Conservation (phyloP, 2,329 filamentous ascomycete species). For the Penicillium sp. region DNA sequence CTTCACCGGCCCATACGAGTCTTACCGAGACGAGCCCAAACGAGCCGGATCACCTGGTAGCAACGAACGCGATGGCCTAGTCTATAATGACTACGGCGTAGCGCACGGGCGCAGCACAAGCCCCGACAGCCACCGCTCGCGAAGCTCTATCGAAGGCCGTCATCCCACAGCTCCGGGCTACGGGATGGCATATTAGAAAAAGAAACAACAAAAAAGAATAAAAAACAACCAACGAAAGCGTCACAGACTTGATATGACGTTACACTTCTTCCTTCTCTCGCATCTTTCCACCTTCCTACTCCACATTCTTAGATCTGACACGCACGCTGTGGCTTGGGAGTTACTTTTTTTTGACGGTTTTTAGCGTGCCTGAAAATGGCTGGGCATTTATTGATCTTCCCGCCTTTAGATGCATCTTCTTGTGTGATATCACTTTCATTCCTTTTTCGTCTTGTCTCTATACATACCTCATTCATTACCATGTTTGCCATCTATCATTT, state of each 20-base stretch:
- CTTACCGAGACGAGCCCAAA: constrained; percentile 36
- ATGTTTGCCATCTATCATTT: constrained; percentile 5
- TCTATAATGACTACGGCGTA: constrained; percentile 28
- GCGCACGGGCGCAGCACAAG: constrained; percentile 29
- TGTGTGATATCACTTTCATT: constrained; percentile 11
- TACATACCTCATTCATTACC: constrained; percentile 10
- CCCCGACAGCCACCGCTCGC: constrained; percentile 21
- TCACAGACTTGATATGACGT: constrained; percentile 3
- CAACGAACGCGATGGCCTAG: constrained; percentile 34
- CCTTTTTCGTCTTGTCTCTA: constrained; percentile 7
- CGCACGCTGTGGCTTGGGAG: background rate
- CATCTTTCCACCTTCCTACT: background rate
- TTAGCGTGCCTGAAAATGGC: constrained; percentile 12
- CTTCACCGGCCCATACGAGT: constrained; percentile 39
- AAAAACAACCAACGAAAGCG: constrained; percentile 1
- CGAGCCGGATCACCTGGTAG: constrained; percentile 31
- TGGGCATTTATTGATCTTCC: constrained; percentile 1
- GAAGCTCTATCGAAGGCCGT: constrained; percentile 34
- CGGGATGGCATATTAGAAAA: constrained; percentile 33
- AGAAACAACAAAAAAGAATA: background rate
- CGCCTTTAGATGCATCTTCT: constrained; percentile 6
- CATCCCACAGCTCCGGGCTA: constrained; percentile 31
- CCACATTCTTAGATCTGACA: constrained; percentile 3
- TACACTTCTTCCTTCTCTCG: background rate
- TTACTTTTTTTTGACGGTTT: constrained; percentile 9